These are phyloP conservation scores for Citrus trifoliata DNA, from an alignment of 345 rosid genomes.

Conservation along the genomic window DNA sequence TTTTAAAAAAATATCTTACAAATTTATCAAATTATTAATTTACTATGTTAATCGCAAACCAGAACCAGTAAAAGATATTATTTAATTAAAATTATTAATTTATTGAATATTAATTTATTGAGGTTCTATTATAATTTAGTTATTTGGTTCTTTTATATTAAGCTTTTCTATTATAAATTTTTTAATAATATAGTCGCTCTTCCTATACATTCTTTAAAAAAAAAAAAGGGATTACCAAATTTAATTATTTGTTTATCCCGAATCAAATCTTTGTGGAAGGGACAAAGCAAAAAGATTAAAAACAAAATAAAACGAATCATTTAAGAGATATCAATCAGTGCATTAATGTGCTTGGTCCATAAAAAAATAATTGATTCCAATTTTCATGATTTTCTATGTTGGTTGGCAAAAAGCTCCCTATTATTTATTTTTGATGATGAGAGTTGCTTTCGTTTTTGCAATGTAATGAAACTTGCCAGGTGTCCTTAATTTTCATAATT, in stretches of 20 bases:
- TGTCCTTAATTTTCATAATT: neutral
- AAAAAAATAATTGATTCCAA: too few relatives aligned
- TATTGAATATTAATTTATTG: too few relatives aligned
- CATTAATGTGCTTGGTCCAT: neutral
- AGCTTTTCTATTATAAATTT: too few relatives aligned
- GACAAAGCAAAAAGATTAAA: too few relatives aligned
- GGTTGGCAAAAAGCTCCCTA: neutral
- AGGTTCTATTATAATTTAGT: too few relatives aligned
- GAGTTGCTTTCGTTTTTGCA: neutral
- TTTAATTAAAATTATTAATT: too few relatives aligned
- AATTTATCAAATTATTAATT: too few relatives aligned
- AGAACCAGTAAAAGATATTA: rapidly evolving
- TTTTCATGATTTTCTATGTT: neutral
- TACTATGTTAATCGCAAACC: rapidly evolving
- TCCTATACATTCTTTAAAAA: too few relatives aligned
- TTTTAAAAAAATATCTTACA: too few relatives aligned
- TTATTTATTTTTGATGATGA: neutral
- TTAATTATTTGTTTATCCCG: neutral
- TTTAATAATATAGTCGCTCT: too few relatives aligned
- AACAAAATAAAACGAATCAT: neutral
- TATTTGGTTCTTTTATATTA: too few relatives aligned
- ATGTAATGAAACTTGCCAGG: neutral
- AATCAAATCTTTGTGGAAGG: neutral
- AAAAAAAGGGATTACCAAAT: too few relatives aligned
- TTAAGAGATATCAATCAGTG: neutral